These are phyloP conservation scores for Capronia americana DNA, from an alignment of 2,329 filamentous ascomycete species.

Conservation along the genomic window DNA sequence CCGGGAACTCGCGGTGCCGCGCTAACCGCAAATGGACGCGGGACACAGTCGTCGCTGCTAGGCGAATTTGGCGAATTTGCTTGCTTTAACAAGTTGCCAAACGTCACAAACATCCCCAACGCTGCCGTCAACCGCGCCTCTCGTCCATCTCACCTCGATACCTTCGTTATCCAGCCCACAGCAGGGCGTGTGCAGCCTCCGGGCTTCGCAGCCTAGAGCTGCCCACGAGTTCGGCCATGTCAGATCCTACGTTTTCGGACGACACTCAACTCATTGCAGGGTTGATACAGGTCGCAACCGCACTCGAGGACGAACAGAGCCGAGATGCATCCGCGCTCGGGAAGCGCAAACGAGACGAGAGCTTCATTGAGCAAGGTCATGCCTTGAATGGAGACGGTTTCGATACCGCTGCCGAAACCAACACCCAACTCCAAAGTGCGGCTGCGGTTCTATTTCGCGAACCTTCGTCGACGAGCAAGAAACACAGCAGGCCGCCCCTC, in stretches of 20 bases:
- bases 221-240: slow-evolving; percentile 21
- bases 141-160: neutral
- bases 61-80: slow-evolving; percentile 29
- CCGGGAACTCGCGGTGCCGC: neutral
- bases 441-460: slow-evolving; percentile 61
- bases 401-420: slow-evolving; percentile 23
- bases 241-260: slow-evolving; percentile 34
- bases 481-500: slow-evolving; percentile 64
- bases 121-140: slow-evolving; percentile 15
- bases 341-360: slow-evolving; percentile 51
- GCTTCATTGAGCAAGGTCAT: slow-evolving; percentile 44
- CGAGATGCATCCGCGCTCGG: slow-evolving; percentile 41
- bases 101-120: slow-evolving; percentile 35
- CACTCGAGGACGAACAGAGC: slow-evolving; percentile 47
- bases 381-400: slow-evolving; percentile 44
- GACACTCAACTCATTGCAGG: slow-evolving; percentile 53
- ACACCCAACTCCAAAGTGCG: slow-evolving; percentile 55
- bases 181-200: slow-evolving; percentile 13
- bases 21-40: slow-evolving; percentile 8
- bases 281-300: slow-evolving; percentile 54
- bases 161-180: neutral
- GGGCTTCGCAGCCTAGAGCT: slow-evolving; percentile 21
- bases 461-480: slow-evolving; percentile 57
- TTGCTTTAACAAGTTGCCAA: slow-evolving; percentile 32
- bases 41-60: neutral